Base-by-base conservation (phyloP, 768 basidiomycete genomes). In the Mrakia blollopis region DNA sequence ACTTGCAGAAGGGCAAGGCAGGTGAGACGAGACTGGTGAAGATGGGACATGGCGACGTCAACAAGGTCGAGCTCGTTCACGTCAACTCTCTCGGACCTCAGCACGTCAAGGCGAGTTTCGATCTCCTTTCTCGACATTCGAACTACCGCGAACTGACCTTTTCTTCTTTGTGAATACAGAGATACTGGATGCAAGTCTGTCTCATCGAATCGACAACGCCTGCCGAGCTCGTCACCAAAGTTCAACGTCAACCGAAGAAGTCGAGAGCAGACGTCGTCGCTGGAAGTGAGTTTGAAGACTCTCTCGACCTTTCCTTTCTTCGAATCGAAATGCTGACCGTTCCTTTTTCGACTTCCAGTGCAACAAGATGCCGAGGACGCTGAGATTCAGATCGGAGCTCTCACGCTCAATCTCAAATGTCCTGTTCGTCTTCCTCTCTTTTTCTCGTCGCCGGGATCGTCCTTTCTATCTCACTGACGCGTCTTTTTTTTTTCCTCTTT, bases 351-450 rank as follows among this genome's bases (percentile, higher is more conserved):
- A 11, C 47, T 23, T 57, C 14, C 80, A 92, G 92, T 92, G 89
- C 83, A 86, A 76, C 85, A 87, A 72, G 84, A 86, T 8, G 82
- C 86, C 68, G 86, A 85, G 39, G 94, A 98, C 79, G 94, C 95
- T 75, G 96, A 98, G 78, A 96, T 99, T 80, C 86, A 93, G 67
- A 90, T 93, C 23, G 94, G 93, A 18, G 88, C 92, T 2, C 90
- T 93, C 80, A 93, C 91, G 82, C 90, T 98, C 88, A 92, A 92
- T 0, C 83, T 99, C 80, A 95, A 93, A 83, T 97, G 94, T 83
- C 95, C 97, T 5, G 96, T 98, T 83, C 75, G 93, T 85, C 18
- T 21, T 8, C 4, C 23, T 10, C 16, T 50, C 65, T 23, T 7
- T 3, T 23, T 30, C 14, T 18, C 71, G 65, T 30, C 44, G 44